Conservation (phyloP, 805 yeast genomes). For the Saccharomycopsis fodiens region DNA sequence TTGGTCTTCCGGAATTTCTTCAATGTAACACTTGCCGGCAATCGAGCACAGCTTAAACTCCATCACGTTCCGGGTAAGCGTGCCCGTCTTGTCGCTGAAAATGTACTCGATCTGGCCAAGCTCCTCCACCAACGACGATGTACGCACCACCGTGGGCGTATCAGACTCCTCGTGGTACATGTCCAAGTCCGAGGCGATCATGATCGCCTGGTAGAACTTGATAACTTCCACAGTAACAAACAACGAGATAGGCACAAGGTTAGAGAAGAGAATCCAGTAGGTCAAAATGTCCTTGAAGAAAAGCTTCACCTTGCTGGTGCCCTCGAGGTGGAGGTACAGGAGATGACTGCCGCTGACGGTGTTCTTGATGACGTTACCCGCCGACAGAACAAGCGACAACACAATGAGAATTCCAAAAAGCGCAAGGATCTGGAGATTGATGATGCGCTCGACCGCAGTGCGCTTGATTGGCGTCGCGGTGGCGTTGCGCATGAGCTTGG, state of each 20-base stretch:
- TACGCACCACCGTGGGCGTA: conserved; percentile 91
- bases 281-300: conserved; percentile 87
- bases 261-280: conserved; percentile 93
- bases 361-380: conserved; percentile 79
- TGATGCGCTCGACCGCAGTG: conserved; percentile 93
- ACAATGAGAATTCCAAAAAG: conserved; percentile 72
- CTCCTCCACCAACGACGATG: conserved; percentile 94
- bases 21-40: conserved; percentile 85
- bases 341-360: conserved; percentile 44
- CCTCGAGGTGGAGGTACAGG: conserved; percentile 60
- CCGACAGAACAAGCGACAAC: conserved; percentile 70
- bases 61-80: conserved; percentile 93
- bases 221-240: conserved; percentile 95
- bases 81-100: conserved; percentile 96
- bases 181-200: conserved; percentile 92
- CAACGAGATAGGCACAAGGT: conserved; percentile 93
- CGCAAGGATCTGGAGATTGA: conserved; percentile 85
- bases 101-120: conserved; percentile 94
- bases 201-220: conserved; percentile 89
- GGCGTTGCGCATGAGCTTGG: conserved; percentile 96
- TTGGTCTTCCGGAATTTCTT: conserved; percentile 85
- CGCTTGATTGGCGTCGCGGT: conserved; percentile 97
- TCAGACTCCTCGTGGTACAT: conserved; percentile 83
- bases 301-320: conserved; percentile 56
- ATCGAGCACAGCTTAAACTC: conserved; percentile 90